Conservation (phyloP, 768 basidiomycete species). For the Boletellus ananiceps region DNA sequence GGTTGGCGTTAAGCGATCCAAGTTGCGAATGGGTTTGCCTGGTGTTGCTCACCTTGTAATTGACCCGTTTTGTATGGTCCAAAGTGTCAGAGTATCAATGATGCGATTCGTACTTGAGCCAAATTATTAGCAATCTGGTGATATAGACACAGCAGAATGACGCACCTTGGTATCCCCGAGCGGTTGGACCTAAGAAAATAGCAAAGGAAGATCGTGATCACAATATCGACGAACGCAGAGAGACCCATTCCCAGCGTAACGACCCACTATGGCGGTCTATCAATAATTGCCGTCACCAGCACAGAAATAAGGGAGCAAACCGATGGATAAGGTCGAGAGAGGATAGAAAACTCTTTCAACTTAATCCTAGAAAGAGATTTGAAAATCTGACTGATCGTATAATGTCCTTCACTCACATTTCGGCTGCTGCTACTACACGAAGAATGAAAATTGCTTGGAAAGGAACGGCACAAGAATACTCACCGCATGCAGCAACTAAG, state of each 20-base stretch:
- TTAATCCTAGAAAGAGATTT: constrained; percentile 8
- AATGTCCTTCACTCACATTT: constrained; percentile 13
- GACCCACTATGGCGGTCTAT: constrained; percentile 31
- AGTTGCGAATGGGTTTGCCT: not conserved
- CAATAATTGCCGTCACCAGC: not conserved
- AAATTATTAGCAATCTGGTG: not conserved
- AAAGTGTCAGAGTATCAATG: constrained; percentile 18
- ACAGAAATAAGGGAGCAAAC: not conserved
- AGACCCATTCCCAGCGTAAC: constrained; percentile 45
- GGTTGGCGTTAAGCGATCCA: not conserved
- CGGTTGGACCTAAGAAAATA: constrained; percentile 38
- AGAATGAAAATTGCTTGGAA: not conserved
- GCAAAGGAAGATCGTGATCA: constrained; percentile 42
- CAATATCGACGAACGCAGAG: constrained; percentile 42
- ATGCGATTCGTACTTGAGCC: constrained; percentile 18
- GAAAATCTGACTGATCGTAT: not conserved
- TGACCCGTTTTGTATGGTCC: constrained; percentile 23
- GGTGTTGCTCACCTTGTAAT: constrained; percentile 13
- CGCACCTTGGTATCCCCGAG: constrained; percentile 34
- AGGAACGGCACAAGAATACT: not conserved
- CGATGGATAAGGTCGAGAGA: constrained; percentile 7
- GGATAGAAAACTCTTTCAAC: constrained; percentile 10
- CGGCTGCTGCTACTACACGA: constrained; percentile 16
- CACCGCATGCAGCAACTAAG: constrained; percentile 21
- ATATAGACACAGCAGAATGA: not conserved